phyloP scores from a whole-genome alignment of 2,329 filamentous ascomycete genomes.

The Fusarium sp. region DNA sequence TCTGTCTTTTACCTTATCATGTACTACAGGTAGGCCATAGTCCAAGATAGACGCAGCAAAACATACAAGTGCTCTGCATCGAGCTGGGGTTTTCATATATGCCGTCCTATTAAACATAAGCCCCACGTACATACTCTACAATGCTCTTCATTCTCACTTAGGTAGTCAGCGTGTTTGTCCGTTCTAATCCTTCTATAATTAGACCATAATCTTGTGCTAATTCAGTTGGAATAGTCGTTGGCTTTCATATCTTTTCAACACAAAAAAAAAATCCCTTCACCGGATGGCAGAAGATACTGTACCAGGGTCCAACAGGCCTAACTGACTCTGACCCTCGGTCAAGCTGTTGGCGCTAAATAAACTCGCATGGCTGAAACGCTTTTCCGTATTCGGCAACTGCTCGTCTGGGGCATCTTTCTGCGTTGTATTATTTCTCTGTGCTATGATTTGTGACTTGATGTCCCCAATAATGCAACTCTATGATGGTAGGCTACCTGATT shows the following conservation, averaged over 20 bases:
- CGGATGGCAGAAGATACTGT: slow-evolving; percentile 14
- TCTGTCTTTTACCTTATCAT: not conserved
- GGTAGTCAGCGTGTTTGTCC: not conserved
- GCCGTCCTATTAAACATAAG: not conserved
- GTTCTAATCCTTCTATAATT: not conserved
- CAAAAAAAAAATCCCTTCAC: slow-evolving; percentile 8
- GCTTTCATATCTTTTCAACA: not conserved
- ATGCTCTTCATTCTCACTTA: not conserved
- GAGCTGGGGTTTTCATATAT: not conserved
- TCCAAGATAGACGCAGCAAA: not conserved
- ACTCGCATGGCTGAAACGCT: slow-evolving; percentile 17
- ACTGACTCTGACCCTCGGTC: slow-evolving; percentile 6
- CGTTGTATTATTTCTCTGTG: slow-evolving; percentile 6
- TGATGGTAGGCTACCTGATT: not conserved
- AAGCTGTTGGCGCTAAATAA: slow-evolving; percentile 22
- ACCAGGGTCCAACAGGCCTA: not conserved
- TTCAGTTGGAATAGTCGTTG: not conserved
- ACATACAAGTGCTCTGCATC: not conserved
- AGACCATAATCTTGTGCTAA: not conserved
- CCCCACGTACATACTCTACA: not conserved
- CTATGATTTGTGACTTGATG: not conserved
- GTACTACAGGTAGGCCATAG: not conserved
- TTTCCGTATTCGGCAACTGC: slow-evolving; percentile 37
- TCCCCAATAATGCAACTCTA: not conserved
- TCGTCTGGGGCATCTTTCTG: slow-evolving; percentile 30